Evolutionary conservation across 1,139 yeast species (phyloP).

Genomic region (Candida frijolesensis): DNA sequence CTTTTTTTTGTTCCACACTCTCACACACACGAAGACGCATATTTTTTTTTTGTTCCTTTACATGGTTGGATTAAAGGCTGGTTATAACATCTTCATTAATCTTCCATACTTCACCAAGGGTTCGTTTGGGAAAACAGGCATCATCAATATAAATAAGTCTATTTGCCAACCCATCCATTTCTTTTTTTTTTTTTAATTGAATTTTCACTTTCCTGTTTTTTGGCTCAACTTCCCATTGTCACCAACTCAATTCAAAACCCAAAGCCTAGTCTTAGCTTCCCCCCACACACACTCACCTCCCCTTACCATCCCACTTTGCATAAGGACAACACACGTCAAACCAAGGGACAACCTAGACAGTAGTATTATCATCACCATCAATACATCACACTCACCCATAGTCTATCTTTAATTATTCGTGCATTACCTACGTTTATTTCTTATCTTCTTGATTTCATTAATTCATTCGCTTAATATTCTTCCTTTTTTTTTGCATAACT

Average conservation of each 20-base stretch:
- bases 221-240: neutral
- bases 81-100: neutral
- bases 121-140: neutral
- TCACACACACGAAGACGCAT: neutral
- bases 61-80: neutral
- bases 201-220: neutral
- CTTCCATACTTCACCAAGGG: neutral
- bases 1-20: neutral
- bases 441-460: neutral
- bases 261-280: neutral
- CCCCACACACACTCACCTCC: neutral
- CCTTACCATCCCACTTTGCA: no score
- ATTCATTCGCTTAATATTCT: neutral
- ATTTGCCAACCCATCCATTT: neutral
- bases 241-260: neutral
- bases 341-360: no score
- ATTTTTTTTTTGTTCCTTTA: no score
- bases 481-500: conserved; percentile 4
- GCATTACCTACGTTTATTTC: conserved; percentile 6
- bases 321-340: neutral
- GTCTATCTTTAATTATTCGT: conserved; percentile 24
- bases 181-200: no score
- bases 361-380: neutral
- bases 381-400: conserved; percentile 24
- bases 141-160: neutral